Conservation (phyloP, 1,284 basidiomycete species). For the Rhodotorula sp. region DNA sequence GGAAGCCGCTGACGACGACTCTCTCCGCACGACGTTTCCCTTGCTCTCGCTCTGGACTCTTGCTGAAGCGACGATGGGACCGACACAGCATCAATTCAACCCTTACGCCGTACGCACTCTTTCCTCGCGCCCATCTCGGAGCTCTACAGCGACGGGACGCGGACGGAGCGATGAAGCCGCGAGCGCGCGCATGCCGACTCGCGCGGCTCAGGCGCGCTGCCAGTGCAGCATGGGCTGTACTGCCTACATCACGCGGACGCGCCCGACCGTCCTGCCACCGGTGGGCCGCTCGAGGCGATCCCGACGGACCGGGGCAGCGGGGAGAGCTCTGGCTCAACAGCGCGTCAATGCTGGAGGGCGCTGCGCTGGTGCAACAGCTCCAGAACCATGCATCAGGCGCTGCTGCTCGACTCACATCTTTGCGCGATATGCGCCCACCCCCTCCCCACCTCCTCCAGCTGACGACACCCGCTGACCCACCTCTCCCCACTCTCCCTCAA, state of each 20-base stretch:
- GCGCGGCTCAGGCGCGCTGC: too few relatives aligned
- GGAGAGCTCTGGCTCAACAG: too few relatives aligned
- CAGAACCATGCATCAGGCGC: not conserved
- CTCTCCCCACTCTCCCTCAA: not conserved
- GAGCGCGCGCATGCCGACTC: not conserved
- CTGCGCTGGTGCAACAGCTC: too few relatives aligned
- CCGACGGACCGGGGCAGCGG: not conserved
- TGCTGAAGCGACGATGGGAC: constrained; percentile 6
- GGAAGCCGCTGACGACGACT: not conserved
- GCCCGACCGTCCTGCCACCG: too few relatives aligned
- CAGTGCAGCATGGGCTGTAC: too few relatives aligned
- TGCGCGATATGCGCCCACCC: not conserved
- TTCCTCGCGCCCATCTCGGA: not conserved
- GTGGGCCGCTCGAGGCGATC: not conserved
- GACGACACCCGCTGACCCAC: constrained; percentile 6
- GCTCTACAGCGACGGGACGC: not conserved
- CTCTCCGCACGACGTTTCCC: not conserved
- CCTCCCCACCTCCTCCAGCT: not conserved
- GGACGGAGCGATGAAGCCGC: not conserved
- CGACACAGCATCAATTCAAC: constrained; percentile 26
- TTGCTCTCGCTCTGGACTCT: too few relatives aligned
- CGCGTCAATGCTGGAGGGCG: too few relatives aligned
- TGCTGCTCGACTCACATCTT: not conserved
- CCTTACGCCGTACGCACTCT: constrained; percentile 24
- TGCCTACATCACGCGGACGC: too few relatives aligned